Base-by-base conservation (phyloP, 2,329 filamentous ascomycete genomes). In the Xylariales sp. region DNA sequence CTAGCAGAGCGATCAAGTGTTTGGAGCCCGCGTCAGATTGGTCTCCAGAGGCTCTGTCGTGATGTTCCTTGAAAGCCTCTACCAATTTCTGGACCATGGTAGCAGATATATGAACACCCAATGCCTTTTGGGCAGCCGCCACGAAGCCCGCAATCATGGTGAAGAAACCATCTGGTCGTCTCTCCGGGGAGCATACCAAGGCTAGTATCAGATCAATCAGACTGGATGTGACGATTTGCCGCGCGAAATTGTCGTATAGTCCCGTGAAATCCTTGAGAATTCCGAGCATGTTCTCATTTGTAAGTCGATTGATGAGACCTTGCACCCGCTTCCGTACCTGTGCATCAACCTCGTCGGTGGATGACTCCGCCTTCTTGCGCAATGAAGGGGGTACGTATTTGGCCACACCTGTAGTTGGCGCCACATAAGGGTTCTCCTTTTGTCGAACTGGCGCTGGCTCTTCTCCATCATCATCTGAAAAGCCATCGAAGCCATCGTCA, bases 331-430 rank as follows among this genome's bases (percentile, higher is more conserved):
- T 80, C 41, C 81, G 81, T 34, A 98, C 67, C 27, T 85, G 81
- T 11, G 71, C 70, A 33, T 85, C 68, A 29, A 75, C 68, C 57
- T 94, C 85, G 2, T 76, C 72, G 46, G 86, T 81, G 0, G 79
- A 77, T n/a, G n/a, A n/a, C 1, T 74, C 70, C 3, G 76, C 63
- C 23, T 74, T 66, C 48, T 75, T 81, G 32, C 89, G 78, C 37
- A 93, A 66, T 1, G 90, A 95, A 3, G 91, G 93, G 2, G 93
- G 91, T 4, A 96, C 74, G 52, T 98, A 98, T 74, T 94, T 95
- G 5, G 71, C 68, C 14, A 68, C 56, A 28, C 66, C 66, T 2
- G 62, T 61, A 2, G 66, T 59, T 5, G 91, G 91, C 4, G 91
- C 85, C 35, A 91, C 70, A 50, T 95, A 97, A 5, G 91, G 91